Base-by-base conservation (phyloP, 345 rosid species). In the Erodium maritimum region DNA sequence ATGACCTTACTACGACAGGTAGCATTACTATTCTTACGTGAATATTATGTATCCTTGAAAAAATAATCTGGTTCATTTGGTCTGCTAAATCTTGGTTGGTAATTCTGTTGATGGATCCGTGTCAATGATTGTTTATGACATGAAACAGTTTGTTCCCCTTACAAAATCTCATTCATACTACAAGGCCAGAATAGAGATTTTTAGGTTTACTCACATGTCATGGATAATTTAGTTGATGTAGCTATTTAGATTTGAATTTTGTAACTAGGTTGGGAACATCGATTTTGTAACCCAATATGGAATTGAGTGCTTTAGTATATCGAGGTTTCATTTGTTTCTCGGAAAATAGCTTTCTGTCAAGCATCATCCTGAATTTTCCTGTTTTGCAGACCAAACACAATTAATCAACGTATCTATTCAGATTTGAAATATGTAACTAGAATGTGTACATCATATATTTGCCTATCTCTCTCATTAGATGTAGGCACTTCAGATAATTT, bases 1-100 rank as follows among this genome's bases (percentile, higher is more conserved):
- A 80, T 80, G 85, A 75, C 82, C 56, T 77, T 94, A 67, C 56
- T 90, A 69, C 82, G 81, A 57, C 97, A 94, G 97, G 99, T 94
- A 82, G 11, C 5, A 54, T 16, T 29, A 25, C 21, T 57, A 17
- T 63, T 5, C 61, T 58, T 48, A 19, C 16, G 17, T 57, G 19
- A 13, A 55, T 12, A 17, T 55, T 60, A 23, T 59, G 34, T 54
- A 59, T 33, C 42, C 67, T 57, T 65, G 21, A 42, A 12, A 21
- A 42, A 52, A 23, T 10, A 19, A 29, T 52, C 14, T 16, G 48
- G 17, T 51, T 51, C 20, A 51, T 10, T 29, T 51, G 19, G 9
- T n/a, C 20, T 51, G 54, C 19, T 17, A 19, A 51, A 51, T 20
- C 14, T 3, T 3, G 8, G 48, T 42, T 42, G 48, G 12, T 42